A percentile compares a stretch with the other conserved stretches of the same genome.
phyloP scores from a whole-genome alignment of 176 grass and related monocot species.

The Sorghum bicolor region Sorghum_bicolor_NCBIv3 NC_012873.2:12016001-12016500 shows the following conservation, averaged over 20 bases:
- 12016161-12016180: slow-evolving; percentile 17
- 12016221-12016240: background rate
- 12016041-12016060: slow-evolving; percentile 75
- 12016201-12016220: background rate
- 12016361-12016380: slow-evolving; percentile 48
- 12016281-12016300: slow-evolving; percentile 76
- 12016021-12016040: slow-evolving; percentile 81
- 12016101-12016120: slow-evolving; percentile 71
- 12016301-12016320: slow-evolving; percentile 72
- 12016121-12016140: slow-evolving; percentile 75
- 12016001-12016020: slow-evolving; percentile 78
- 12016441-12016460: background rate
- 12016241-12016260: background rate
- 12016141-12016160: slow-evolving; percentile 65
- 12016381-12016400: slow-evolving; percentile 60
- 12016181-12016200: slow-evolving; percentile 26
- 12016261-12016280: slow-evolving; percentile 75
- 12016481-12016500: background rate
- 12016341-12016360: slow-evolving; percentile 61
- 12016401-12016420: slow-evolving; percentile 56
- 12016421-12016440: background rate
- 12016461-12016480: accelerated
- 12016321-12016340: slow-evolving; percentile 36
- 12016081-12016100: slow-evolving; percentile 59
- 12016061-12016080: slow-evolving; percentile 88